Evolutionary conservation across 306 rosid species (phyloP), one percentile per base, ranked within the genome.

Genomic region (Abrus pulchellus): DNA sequence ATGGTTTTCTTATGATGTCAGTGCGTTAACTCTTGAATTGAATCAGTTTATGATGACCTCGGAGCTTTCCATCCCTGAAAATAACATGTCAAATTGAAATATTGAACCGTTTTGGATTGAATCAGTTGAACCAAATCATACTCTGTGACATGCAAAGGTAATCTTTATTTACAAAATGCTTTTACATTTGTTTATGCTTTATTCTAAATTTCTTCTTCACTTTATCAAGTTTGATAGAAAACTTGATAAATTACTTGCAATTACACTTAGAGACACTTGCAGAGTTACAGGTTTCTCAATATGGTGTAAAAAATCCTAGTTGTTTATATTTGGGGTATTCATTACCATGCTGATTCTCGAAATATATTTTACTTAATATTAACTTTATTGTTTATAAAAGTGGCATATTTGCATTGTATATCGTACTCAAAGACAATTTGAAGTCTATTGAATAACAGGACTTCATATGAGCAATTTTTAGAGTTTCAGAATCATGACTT

Each of bases 151-250:
- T 71, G n/a, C 45, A 32, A 9, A 71, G 47, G 4, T 71, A 50
- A 71, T 33, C n/a, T 71, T 32, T 12, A 36, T 72, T 29, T 53
- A 34, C 33, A 34, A 71, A 36, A 30, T 69, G 75, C 45, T 29
- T 69, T 29, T 30, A 32, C 6, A 7, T 70, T 49, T 71, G 44
- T 32, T n/a, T 50, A 32, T 70, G 33, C n/a, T 34, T 34, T 34
- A 38, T 28, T 9, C 9, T 57, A 28, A 27, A 2, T 30, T 29
- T 5, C 7, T 29, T 52, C 49, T 71, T 30, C 75, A 12, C 30
- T 48, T 12, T 48, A 49, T 69, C 60, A 49, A 48, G 13, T 49
- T 48, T 69, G 45, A 69, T 7, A 29, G 30, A 13, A 49, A 48
- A 29, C 32, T 45, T 48, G 11, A 49, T 29, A 9, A 66, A 13